Evolutionary conservation across 129 eudicot genomes (phyloP).

Genomic region (Rutidosis leptorrhynchoides): DNA sequence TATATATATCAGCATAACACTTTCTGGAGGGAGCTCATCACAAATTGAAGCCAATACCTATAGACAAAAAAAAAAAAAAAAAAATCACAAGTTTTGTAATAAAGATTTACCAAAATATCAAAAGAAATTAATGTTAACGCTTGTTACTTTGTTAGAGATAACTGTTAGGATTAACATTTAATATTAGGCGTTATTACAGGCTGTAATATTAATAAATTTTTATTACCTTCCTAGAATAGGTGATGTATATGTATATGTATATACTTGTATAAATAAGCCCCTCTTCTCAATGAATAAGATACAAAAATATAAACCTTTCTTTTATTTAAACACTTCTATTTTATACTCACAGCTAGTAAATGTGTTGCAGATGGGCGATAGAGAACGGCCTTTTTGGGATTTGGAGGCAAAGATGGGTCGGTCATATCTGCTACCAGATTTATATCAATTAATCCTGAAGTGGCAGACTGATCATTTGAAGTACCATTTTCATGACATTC

Average conservation of each 20-base stretch:
- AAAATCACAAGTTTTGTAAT: neutral
- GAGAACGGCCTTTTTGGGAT: constrained; percentile 87
- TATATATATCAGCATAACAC: constrained; percentile 79
- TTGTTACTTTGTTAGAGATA: no score
- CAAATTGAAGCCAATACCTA: constrained; percentile 88
- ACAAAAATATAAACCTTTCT: no score
- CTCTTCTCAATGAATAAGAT: no score
- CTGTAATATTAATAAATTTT: no score
- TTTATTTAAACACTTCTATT: no score
- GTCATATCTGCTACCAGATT: constrained; percentile 89
- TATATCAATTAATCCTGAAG: constrained; percentile 93
- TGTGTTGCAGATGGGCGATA: constrained; percentile 86
- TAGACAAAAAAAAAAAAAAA: neutral
- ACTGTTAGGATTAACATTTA: no score
- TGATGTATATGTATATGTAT: no score
- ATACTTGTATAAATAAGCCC: no score
- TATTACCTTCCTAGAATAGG: no score
- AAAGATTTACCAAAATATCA: neutral
- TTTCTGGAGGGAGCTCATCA: constrained; percentile 85
- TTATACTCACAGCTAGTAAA: constrained; percentile 75
- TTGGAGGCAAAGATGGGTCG: constrained; percentile 91
- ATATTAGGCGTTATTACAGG: no score
- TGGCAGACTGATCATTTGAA: constrained; percentile 56
- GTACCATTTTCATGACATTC: constrained; percentile 59
- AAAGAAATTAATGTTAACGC: neutral